Conservation (phyloP, 495 filamentous ascomycete species). For the Tuber aestivum region DNA sequence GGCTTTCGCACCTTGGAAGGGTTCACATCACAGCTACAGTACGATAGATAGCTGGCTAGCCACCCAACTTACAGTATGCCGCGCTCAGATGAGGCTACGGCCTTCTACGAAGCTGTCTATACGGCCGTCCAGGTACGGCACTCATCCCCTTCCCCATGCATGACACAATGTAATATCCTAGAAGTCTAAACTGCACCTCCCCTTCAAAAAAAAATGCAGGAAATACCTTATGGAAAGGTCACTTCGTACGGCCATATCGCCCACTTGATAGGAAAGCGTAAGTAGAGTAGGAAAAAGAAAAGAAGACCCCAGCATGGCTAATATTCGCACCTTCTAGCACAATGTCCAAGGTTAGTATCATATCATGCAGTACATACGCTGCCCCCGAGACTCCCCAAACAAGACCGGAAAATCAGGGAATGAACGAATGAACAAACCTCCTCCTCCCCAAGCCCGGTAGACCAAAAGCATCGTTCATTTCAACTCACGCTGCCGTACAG, state of each 20-base stretch:
- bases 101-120: slow-evolving; percentile 81
- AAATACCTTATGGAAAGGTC: slow-evolving; percentile 75
- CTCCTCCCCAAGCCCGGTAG: not conserved
- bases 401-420: not conserved
- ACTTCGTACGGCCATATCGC: slow-evolving; percentile 90
- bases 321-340: slow-evolving; percentile 10
- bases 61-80: slow-evolving; percentile 51
- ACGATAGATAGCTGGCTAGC: not conserved
- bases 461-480: not conserved
- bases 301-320: not conserved
- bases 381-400: not conserved
- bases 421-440: not conserved
- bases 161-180: not conserved
- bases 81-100: slow-evolving; percentile 73
- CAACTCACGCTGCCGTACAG: slow-evolving; percentile 46
- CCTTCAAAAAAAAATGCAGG: slow-evolving; percentile 24
- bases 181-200: not conserved
- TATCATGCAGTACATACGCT: not conserved
- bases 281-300: slow-evolving; percentile 35
- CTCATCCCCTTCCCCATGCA: not conserved
- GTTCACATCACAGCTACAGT: not conserved
- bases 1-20: not conserved
- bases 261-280: slow-evolving; percentile 70
- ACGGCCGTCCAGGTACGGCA: slow-evolving; percentile 56
- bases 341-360: slow-evolving; percentile 24